Evolutionary conservation across 2,329 filamentous ascomycete genomes (phyloP).

Genomic region (Sporothrix humicola): DNA sequence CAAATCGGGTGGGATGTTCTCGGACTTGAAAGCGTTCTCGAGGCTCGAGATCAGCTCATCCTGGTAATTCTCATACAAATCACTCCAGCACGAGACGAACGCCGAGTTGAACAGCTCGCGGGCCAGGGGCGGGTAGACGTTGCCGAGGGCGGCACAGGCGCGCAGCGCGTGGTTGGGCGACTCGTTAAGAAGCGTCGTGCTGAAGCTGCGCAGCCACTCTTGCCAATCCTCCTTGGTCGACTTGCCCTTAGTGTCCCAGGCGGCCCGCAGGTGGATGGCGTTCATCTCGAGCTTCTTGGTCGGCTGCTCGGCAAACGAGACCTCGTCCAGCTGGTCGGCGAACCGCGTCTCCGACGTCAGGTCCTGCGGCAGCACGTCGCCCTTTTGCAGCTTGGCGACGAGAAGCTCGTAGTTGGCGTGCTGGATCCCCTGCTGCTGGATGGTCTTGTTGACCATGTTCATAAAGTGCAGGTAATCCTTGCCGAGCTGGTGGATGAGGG

Average conservation of each 20-base stretch:
- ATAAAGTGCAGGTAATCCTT: conserved; percentile 96
- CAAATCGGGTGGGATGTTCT: conserved; percentile 94
- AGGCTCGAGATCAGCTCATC: conserved; percentile 96
- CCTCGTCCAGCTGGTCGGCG: conserved; percentile 77
- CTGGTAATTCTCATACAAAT: conserved; percentile 95
- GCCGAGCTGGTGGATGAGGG: conserved; percentile 92
- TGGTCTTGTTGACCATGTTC: conserved; percentile 86
- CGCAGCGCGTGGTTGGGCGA: conserved; percentile 94
- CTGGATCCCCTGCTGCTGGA: conserved; percentile 79
- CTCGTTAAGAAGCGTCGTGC: conserved; percentile 90
- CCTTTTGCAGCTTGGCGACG: conserved; percentile 90
- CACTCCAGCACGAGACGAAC: conserved; percentile 98
- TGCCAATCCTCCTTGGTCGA: conserved; percentile 99
- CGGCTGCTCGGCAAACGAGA: conserved; percentile 79
- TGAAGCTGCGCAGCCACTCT: conserved; percentile 97
- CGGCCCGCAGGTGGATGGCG: conserved; percentile 92
- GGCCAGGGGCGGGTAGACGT: conserved; percentile 87
- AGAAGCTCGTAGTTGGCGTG: conserved; percentile 93
- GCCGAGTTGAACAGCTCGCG: conserved; percentile 97
- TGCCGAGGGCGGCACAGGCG: conserved; percentile 89
- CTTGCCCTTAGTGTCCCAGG: conserved; percentile 96
- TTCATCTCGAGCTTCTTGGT: conserved; percentile 94
- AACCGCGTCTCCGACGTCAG: conserved; percentile 86
- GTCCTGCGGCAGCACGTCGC: conserved; percentile 93
- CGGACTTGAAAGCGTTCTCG: conserved; percentile 91